phyloP scores from a whole-genome alignment of 305 asterid species.

The Ilex paraguariensis region DNA sequence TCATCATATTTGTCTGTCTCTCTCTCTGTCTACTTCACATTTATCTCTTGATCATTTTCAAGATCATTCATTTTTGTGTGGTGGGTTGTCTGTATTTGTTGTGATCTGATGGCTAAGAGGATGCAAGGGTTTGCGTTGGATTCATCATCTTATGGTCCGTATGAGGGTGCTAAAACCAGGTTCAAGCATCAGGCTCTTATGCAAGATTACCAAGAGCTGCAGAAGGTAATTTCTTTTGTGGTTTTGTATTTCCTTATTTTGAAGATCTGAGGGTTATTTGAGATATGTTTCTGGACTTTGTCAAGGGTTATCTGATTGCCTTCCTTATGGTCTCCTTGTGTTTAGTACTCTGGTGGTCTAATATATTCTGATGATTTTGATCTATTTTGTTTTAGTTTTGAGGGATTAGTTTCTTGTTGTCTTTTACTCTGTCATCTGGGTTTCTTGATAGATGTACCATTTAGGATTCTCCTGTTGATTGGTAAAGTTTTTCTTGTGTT shows the following conservation, averaged over 20 bases:
- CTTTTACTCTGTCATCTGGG: neutral
- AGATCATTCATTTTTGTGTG: constrained; percentile 28
- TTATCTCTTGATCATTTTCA: constrained; percentile 13
- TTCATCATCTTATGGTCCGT: constrained; percentile 22
- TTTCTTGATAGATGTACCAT: neutral
- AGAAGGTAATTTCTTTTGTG: constrained; percentile 35
- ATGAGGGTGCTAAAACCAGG: constrained; percentile 41
- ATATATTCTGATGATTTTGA: neutral
- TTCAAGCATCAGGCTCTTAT: constrained; percentile 53
- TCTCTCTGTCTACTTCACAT: constrained; percentile 16
- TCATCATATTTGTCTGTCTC: constrained; percentile 16
- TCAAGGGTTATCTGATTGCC: neutral
- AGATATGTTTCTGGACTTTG: neutral
- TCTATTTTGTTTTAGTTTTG: neutral
- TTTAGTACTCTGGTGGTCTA: constrained; percentile 1
- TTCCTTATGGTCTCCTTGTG: constrained; percentile 17
- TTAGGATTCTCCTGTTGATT: too few species aligned
- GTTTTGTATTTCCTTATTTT: neutral
- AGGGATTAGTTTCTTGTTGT: too few species aligned
- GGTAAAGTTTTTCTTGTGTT: neutral
- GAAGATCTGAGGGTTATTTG: neutral
- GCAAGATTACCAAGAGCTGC: constrained; percentile 68
- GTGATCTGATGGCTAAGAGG: constrained; percentile 72
- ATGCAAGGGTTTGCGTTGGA: constrained; percentile 37
- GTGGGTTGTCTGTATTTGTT: constrained; percentile 17